Evolutionary conservation across 768 basidiomycete genomes (phyloP).

Genomic region (Pleurotus tuber-regium): DNA sequence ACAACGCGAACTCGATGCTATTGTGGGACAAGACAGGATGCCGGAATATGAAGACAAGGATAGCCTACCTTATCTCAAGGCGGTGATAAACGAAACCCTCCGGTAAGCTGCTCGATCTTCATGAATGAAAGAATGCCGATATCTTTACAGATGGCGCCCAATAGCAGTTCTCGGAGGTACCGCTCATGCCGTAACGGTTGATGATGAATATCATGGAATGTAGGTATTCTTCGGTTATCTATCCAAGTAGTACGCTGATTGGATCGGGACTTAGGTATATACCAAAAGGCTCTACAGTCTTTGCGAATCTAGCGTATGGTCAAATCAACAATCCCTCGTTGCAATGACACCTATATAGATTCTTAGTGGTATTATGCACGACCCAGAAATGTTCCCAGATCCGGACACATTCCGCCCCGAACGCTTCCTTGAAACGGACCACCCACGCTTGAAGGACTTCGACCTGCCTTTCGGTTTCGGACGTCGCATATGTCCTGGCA

Average conservation of each 20-base stretch:
- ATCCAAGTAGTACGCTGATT: not conserved
- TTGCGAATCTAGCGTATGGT: conserved; percentile 31
- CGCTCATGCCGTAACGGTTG: conserved; percentile 35
- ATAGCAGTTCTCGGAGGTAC: conserved; percentile 31
- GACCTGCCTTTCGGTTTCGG: conserved; percentile 41
- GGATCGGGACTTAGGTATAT: conserved; percentile 23
- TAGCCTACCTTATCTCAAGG: conserved; percentile 33
- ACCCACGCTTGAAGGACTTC: conserved; percentile 26
- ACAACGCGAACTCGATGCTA: conserved; percentile 36
- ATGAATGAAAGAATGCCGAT: not conserved
- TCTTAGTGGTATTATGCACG: conserved; percentile 29
- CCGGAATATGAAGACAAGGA: conserved; percentile 35
- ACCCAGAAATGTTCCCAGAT: conserved; percentile 29
- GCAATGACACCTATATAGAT: no score
- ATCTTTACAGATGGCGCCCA: conserved; percentile 27
- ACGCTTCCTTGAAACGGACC: conserved; percentile 31
- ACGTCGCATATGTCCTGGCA: conserved; percentile 35
- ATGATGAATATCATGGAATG: conserved; percentile 38
- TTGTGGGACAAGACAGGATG: conserved; percentile 34
- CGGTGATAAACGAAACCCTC: conserved; percentile 37
- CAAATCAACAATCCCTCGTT: no score
- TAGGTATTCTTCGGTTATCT: conserved; percentile 7
- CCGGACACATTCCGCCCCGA: conserved; percentile 37
- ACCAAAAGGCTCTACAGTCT: conserved; percentile 34
- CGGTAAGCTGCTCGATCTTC: conserved; percentile 16